Percentiles rank a stretch among this genome's conserved stretches.
Evolutionary conservation across 225 moss, liverwort and hornwort genomes (phyloP).

Genomic region (Marchantia paleacea): DNA sequence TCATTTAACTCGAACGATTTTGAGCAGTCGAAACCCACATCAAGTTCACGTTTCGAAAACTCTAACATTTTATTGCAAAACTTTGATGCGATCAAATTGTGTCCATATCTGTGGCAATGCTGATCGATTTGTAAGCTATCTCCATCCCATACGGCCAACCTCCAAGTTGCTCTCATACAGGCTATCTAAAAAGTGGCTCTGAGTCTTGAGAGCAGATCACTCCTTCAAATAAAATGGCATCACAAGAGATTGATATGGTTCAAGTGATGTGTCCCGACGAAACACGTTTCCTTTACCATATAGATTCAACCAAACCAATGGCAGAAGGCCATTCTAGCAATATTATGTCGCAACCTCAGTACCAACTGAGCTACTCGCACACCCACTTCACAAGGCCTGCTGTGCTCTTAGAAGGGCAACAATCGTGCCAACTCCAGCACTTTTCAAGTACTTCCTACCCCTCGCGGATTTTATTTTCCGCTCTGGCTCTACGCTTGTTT

Average conservation of each 20-base stretch:
- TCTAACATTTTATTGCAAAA: background rate
- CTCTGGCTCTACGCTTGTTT: conserved; percentile 1
- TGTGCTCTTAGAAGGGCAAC: conserved; percentile 39
- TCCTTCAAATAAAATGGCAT: background rate
- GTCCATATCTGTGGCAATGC: background rate
- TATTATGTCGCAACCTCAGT: too few relatives aligned
- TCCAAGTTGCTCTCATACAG: background rate
- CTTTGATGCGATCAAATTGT: background rate
- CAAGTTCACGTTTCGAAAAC: background rate
- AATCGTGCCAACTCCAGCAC: conserved; percentile 42
- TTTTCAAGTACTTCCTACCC: conserved; percentile 33
- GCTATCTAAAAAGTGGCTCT: background rate
- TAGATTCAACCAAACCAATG: too few relatives aligned
- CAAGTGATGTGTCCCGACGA: background rate
- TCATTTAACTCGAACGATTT: background rate
- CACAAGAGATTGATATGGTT: background rate
- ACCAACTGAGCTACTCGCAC: too few relatives aligned
- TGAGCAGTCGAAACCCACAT: background rate
- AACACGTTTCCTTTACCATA: background rate
- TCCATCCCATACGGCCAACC: background rate
- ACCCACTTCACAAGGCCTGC: conserved; percentile 29
- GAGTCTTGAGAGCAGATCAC: background rate
- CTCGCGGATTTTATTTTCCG: background rate
- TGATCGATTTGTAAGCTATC: background rate
- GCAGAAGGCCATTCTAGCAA: too few relatives aligned